These are phyloP conservation scores for Neodidymelliopsis sp. DNA, from an alignment of 2,329 filamentous ascomycete genomes.

Conservation along the genomic window DNA sequence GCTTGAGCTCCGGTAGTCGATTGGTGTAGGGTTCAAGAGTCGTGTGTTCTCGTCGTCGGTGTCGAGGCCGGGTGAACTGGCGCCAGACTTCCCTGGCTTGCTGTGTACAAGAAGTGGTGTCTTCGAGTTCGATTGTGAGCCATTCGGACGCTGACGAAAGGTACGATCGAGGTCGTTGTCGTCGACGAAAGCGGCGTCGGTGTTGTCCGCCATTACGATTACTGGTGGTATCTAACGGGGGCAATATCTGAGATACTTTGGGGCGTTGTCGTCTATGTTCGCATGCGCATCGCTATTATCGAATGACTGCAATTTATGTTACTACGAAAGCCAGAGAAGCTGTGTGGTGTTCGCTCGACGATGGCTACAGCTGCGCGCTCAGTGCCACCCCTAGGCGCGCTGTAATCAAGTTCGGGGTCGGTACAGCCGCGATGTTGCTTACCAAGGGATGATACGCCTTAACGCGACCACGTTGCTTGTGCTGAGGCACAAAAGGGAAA, in stretches of 20 bases:
- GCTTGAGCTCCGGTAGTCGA: constrained; percentile 21
- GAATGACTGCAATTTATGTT: no score
- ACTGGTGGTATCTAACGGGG: neutral
- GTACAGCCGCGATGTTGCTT: constrained; percentile 25
- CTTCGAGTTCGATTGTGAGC: constrained; percentile 21
- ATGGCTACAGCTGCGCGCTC: neutral
- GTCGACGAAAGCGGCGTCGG: constrained; percentile 38
- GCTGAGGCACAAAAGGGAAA: neutral
- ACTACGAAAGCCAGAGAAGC: no score
- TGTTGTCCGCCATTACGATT: constrained; percentile 31
- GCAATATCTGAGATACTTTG: neutral
- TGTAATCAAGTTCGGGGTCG: constrained; percentile 21
- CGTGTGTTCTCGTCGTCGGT: constrained; percentile 38
- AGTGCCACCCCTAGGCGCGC: neutral
- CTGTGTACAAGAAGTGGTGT: constrained; percentile 15
- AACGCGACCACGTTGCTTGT: neutral
- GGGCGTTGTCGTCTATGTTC: constrained; percentile 13
- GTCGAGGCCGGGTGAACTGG: constrained; percentile 21
- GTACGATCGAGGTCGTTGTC: constrained; percentile 42
- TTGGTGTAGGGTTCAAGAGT: constrained; percentile 30
- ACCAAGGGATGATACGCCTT: constrained; percentile 24
- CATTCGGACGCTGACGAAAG: constrained; percentile 23
- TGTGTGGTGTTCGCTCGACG: neutral
- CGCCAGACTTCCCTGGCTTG: constrained; percentile 22
- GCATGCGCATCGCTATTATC: constrained; percentile 31